Evolutionary conservation across 2,329 filamentous ascomycete species (phyloP).

Genomic region (Ascochyta rabiei): DNA sequence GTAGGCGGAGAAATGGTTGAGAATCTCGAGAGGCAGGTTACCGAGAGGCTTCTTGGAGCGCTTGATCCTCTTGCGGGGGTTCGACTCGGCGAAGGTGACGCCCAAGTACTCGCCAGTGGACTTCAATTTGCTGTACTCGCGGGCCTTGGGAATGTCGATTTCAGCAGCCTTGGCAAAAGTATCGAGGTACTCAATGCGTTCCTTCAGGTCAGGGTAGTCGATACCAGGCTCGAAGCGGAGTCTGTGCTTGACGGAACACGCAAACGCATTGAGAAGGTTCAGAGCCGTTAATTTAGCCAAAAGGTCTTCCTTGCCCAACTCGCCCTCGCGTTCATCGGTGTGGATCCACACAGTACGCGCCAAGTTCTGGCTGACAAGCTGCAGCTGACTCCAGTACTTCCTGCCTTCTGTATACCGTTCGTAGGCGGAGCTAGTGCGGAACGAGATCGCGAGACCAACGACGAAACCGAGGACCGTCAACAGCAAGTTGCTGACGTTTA

Average conservation of each 20-base stretch:
- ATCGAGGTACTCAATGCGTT: slow-evolving; percentile 73
- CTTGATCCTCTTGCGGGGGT: slow-evolving; percentile 80
- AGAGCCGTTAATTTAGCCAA: slow-evolving; percentile 75
- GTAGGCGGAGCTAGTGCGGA: slow-evolving; percentile 78
- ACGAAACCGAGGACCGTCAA: slow-evolving; percentile 82
- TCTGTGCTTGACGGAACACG: slow-evolving; percentile 79
- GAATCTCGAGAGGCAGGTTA: slow-evolving; percentile 82
- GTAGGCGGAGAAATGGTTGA: slow-evolving; percentile 73
- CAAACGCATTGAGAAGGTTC: slow-evolving; percentile 78
- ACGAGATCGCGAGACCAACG: slow-evolving; percentile 77
- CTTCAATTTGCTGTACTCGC: slow-evolving; percentile 58
- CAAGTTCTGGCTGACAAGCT: slow-evolving; percentile 62
- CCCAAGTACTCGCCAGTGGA: slow-evolving; percentile 74
- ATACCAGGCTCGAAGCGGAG: slow-evolving; percentile 84
- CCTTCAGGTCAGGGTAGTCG: slow-evolving; percentile 74
- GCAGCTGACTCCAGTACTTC: slow-evolving; percentile 68
- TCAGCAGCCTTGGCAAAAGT: slow-evolving; percentile 72
- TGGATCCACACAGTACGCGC: slow-evolving; percentile 84
- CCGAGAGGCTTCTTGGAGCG: slow-evolving; percentile 73
- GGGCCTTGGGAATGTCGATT: slow-evolving; percentile 44
- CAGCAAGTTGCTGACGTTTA: slow-evolving; percentile 70
- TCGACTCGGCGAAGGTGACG: slow-evolving; percentile 75
- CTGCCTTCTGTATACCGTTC: slow-evolving; percentile 67
- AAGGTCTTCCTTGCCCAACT: slow-evolving; percentile 67
- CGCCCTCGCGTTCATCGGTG: slow-evolving; percentile 63